Evolutionary conservation across 495 filamentous ascomycete species (phyloP).

Genomic region (Aspergillus coremiiformis): DNA sequence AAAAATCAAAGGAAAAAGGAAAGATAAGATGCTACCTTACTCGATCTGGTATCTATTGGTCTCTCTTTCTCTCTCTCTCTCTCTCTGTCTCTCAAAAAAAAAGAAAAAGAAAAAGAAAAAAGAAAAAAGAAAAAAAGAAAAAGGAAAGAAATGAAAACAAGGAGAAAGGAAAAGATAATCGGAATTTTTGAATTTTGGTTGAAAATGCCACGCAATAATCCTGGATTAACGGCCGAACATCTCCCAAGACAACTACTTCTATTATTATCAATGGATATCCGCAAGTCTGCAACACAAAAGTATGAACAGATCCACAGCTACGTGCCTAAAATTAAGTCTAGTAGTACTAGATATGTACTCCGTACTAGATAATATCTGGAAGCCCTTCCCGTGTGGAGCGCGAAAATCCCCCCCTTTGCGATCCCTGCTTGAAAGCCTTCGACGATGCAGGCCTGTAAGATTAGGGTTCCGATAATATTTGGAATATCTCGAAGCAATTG

Average conservation of each 20-base stretch:
- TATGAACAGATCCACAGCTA: conserved; percentile 19
- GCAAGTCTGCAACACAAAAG: neutral
- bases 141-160: no score
- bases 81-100: no score
- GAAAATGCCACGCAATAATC: neutral
- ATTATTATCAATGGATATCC: conserved; percentile 3
- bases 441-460: neutral
- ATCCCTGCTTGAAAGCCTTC: conserved; percentile 1
- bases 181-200: neutral
- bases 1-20: neutral
- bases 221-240: neutral
- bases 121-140: no score
- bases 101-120: neutral
- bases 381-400: conserved; percentile 1
- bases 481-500: neutral
- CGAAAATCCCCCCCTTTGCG: conserved; percentile 6
- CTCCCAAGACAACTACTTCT: neutral
- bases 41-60: no score
- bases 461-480: neutral
- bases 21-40: no score
- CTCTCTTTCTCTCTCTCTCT: no score
- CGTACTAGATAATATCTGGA: no score
- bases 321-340: conserved; percentile 11
- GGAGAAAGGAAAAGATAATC: no score
- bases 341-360: no score